These are phyloP conservation scores for Talaromyces nanjingensis DNA, from an alignment of 495 filamentous ascomycete species.

Conservation along the genomic window DNA sequence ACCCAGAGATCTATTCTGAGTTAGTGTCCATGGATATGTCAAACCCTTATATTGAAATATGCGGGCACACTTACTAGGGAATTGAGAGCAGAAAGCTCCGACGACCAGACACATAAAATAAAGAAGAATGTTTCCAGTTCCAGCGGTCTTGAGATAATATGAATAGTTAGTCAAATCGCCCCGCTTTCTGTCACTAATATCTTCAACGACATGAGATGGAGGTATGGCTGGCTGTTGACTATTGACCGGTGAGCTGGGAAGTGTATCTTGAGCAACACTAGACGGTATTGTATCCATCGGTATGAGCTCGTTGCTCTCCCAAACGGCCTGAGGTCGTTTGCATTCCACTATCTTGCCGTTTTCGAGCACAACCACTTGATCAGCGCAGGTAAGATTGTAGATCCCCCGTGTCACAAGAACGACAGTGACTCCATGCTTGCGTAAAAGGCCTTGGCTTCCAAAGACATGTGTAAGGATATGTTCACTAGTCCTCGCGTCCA, in stretches of 20 bases:
- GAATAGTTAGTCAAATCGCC: constrained; percentile 4
- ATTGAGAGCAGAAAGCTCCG: constrained; percentile 8
- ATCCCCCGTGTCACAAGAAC: constrained; percentile 5
- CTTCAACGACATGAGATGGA: neutral
- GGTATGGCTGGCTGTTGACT: neutral
- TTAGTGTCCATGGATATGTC: neutral
- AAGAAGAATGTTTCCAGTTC: constrained; percentile 2
- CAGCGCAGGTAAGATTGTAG: constrained; percentile 25
- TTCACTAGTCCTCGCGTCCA: constrained; percentile 32
- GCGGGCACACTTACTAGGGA: neutral
- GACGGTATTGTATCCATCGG: neutral
- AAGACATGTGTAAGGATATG: constrained; percentile 42
- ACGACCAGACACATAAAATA: neutral
- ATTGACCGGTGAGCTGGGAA: neutral
- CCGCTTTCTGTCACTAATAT: neutral
- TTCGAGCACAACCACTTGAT: constrained; percentile 38
- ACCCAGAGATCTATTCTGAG: constrained; percentile 5
- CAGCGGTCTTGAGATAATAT: constrained; percentile 1
- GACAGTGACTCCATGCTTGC: constrained; percentile 28
- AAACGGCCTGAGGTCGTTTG: too few species aligned
- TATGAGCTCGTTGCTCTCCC: neutral
- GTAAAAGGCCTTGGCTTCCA: constrained; percentile 32
- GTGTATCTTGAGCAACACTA: neutral
- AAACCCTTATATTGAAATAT: neutral
- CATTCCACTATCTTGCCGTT: constrained; percentile 24